Percentiles rank a stretch among this genome's conserved stretches.
Conservation (phyloP, 768 basidiomycete genomes). For the Trichaptum fuscoviolaceum region DNA sequence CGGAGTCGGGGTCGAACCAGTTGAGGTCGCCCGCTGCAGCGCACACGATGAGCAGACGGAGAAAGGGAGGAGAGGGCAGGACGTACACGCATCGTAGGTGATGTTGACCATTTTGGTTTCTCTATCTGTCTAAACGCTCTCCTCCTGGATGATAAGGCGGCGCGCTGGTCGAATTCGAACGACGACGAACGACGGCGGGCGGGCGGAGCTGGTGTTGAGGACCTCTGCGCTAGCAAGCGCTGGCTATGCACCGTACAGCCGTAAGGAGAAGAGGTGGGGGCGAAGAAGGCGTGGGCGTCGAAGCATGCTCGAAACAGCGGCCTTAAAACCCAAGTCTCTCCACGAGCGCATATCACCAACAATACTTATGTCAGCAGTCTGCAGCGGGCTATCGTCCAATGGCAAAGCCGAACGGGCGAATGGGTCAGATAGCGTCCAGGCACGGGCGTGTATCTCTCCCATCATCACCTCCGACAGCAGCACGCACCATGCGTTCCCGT, state of each 20-base stretch:
- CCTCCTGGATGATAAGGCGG: background rate
- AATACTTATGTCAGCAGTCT: background rate
- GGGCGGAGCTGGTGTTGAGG: background rate
- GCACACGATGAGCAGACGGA: background rate
- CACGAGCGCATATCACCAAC: background rate
- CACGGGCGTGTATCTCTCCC: background rate
- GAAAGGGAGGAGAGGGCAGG: background rate
- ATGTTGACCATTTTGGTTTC: constrained; percentile 21
- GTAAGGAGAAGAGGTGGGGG: background rate
- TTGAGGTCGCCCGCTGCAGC: constrained; percentile 34
- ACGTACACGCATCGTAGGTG: constrained; percentile 20
- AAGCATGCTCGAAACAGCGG: background rate
- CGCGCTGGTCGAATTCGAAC: background rate
- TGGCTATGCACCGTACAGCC: background rate
- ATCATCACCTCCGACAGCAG: background rate
- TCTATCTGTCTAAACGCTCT: background rate
- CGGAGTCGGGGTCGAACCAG: constrained; percentile 20
- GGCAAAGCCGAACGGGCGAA: background rate
- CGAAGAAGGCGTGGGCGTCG: background rate
- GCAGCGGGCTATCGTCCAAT: background rate
- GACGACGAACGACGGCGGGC: too few relatives aligned
- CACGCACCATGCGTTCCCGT: too few relatives aligned
- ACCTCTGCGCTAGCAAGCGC: background rate
- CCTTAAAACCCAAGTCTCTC: too few relatives aligned
- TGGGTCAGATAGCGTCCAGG: background rate